Conservation (phyloP, 192 early-diverging fungal genomes). For the Paraglomus brasilianum region DNA sequence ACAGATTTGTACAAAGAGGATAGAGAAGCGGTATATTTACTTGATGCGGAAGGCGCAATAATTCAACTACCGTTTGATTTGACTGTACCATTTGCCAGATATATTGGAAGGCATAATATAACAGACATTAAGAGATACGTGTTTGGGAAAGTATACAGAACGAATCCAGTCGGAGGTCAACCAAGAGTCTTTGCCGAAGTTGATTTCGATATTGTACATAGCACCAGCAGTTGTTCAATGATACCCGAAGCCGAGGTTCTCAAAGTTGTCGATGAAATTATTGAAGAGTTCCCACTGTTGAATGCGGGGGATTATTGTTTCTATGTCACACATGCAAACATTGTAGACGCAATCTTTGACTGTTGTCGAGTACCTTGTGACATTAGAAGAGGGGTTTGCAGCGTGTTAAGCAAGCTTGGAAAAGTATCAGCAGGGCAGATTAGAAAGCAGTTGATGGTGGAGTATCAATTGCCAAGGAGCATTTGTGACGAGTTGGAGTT, state of each 20-base stretch:
- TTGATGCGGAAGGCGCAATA: slow-evolving; percentile 80
- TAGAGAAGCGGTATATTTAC: slow-evolving; percentile 71
- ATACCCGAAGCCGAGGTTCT: slow-evolving; percentile 88
- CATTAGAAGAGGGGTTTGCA: slow-evolving; percentile 52
- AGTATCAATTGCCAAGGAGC: slow-evolving; percentile 56
- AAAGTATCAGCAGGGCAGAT: slow-evolving; percentile 53
- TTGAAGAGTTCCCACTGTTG: slow-evolving; percentile 68
- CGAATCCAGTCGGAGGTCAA: slow-evolving; percentile 83
- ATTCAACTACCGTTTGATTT: slow-evolving; percentile 88
- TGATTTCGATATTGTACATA: slow-evolving; percentile 89
- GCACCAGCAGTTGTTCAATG: slow-evolving; percentile 53
- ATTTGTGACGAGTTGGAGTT: slow-evolving; percentile 62
- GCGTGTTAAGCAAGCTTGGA: slow-evolving; percentile 60
- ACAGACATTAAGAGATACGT: slow-evolving; percentile 80
- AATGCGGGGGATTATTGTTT: slow-evolving; percentile 52
- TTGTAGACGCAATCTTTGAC: slow-evolving; percentile 77
- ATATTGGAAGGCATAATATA: slow-evolving; percentile 70
- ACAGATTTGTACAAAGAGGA: slow-evolving; percentile 63
- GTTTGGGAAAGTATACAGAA: slow-evolving; percentile 81
- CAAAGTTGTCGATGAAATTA: slow-evolving; percentile 73
- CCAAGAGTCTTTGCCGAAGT: slow-evolving; percentile 75
- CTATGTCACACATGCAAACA: slow-evolving; percentile 70
- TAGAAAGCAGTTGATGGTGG: slow-evolving; percentile 61
- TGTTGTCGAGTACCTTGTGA: slow-evolving; percentile 64
- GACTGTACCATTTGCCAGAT: slow-evolving; percentile 89